Evolutionary conservation across 257 asterid species (phyloP), one percentile per base, ranked within the genome.

Genomic region (Nicotiana sylvestris): DNA sequence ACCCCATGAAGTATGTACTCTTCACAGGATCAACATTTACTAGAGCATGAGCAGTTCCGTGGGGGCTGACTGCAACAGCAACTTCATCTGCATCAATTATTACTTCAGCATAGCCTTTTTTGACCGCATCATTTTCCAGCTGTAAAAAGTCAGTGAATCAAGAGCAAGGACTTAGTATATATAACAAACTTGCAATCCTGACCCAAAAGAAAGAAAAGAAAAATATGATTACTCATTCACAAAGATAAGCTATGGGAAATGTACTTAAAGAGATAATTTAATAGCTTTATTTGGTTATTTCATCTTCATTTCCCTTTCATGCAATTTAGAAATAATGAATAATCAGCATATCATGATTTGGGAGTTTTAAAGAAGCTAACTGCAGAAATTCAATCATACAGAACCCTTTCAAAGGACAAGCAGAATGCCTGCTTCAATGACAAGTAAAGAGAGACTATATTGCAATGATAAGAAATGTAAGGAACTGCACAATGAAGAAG

Each of bases 31-130:
- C 99, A 21, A 89, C 76, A 82, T 95, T 94, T 84, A 92, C 81
- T 88, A 94, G 82, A 83, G 98, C 99, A 84, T 95, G 99, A 17
- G 98, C 99, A 15, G 90, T 87, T 82, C 98, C 99, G 53, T 86
- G 84, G 4, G 92, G 90, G 83, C 97, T 92, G 85, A 90, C 90
- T 25, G 92, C 95, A 61, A 95, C 93, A 17, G 91, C 96, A 81
- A 95, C 95, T 88, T 95, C 99, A 84, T 95, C 95, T 13, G 90
- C 89, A 33, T 91, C 91, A 76, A 95, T 82, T 6, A 84, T 88
- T 58, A 91, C 91, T 90, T 94, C 95, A 4, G 90, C 91, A 81
- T 92, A 95, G 67, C 97, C 97, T 77, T 76, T 88, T 0, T 85
- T 66, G 78, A 83, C 81, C 9, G 83, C 89, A 39, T 77, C 85